Conservation (phyloP, 2,329 filamentous ascomycete species). For the Geosmithia flava region DNA sequence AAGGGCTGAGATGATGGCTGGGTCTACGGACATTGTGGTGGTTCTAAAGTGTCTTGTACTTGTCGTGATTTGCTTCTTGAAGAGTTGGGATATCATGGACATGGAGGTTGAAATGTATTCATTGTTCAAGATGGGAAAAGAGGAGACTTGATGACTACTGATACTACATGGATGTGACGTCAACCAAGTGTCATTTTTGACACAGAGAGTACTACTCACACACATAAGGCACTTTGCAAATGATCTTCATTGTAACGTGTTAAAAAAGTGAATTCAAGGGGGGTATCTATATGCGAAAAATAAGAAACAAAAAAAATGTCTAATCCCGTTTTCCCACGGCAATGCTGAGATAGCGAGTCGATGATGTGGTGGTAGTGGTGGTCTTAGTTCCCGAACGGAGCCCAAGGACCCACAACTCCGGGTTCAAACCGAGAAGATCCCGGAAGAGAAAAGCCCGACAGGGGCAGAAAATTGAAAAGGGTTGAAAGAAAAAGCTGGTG, state of each 20-base stretch:
- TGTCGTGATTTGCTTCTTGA: neutral
- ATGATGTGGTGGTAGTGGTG: neutral
- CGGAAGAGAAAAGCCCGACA: neutral
- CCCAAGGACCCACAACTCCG: neutral
- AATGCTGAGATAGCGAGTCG: neutral
- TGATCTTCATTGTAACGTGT: no score
- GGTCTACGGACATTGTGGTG: constrained; percentile 41
- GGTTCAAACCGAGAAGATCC: neutral
- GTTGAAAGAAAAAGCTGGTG: no score
- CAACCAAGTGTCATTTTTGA: neutral
- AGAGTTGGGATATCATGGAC: neutral
- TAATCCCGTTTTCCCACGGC: neutral
- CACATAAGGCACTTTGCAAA: no score
- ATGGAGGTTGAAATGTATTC: no score
- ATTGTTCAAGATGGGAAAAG: neutral
- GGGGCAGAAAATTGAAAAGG: neutral
- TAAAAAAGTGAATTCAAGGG: no score
- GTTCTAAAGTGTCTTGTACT: neutral
- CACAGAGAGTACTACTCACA: no score
- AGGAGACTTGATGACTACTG: neutral
- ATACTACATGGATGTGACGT: neutral
- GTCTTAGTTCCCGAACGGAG: neutral
- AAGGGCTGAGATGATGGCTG: constrained; percentile 49
- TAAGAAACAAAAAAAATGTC: neutral
- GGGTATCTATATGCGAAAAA: neutral